Percentiles rank a stretch among this genome's conserved stretches.
phyloP scores from a whole-genome alignment of 2,329 filamentous ascomycete species.

The Dactylellina sp. region DNA sequence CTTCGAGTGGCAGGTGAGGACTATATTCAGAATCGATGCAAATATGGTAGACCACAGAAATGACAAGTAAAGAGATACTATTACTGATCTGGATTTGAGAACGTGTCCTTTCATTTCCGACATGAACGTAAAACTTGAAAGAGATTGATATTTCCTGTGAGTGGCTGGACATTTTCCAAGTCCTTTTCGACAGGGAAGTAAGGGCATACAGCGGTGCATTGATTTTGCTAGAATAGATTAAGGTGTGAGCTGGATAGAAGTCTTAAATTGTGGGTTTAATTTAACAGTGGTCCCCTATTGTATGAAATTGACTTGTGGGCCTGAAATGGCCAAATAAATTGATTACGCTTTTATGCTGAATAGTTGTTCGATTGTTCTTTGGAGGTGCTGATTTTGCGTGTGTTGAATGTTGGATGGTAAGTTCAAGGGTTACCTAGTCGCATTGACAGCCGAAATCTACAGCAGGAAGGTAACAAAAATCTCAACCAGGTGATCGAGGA shows the following conservation, averaged over 20 bases:
- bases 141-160: too few relatives aligned
- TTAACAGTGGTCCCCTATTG: too few relatives aligned
- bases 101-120: too few relatives aligned
- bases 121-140: too few relatives aligned
- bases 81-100: neutral
- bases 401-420: constrained; percentile 33
- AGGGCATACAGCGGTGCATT: too few relatives aligned
- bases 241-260: neutral
- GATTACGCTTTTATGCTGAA: too few relatives aligned
- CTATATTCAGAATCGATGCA: constrained; percentile 11
- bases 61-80: neutral
- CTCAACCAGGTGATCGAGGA: constrained; percentile 17
- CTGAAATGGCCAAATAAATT: too few relatives aligned
- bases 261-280: neutral
- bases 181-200: too few relatives aligned
- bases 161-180: too few relatives aligned
- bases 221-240: too few relatives aligned
- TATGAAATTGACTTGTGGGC: too few relatives aligned
- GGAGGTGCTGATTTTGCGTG: neutral
- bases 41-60: neutral
- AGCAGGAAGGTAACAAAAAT: constrained; percentile 41
- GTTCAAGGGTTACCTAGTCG: constrained; percentile 29
- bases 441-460: constrained; percentile 44
- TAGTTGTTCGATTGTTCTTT: neutral
- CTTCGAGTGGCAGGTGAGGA: neutral